Conservation (phyloP, 2,329 filamentous ascomycete genomes). For the Septoria linicola region DNA sequence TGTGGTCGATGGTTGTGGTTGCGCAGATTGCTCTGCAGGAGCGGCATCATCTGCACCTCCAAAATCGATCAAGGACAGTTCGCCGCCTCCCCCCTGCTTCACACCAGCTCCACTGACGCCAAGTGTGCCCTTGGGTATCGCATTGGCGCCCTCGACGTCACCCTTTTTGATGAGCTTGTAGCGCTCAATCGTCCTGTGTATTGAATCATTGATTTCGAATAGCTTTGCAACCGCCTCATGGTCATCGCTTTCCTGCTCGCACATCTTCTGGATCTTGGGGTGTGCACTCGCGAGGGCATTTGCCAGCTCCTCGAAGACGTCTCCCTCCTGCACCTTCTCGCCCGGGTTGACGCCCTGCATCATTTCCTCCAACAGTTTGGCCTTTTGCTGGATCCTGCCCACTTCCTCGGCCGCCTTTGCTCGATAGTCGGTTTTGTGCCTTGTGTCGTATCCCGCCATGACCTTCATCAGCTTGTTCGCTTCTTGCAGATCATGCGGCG, state of each 20-base stretch:
- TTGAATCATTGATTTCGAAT: conserved; percentile 97
- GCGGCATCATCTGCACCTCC: conserved; percentile 60
- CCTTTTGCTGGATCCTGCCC: conserved; percentile 92
- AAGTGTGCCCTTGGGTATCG: conserved; percentile 77
- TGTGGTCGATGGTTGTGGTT: conserved; percentile 42
- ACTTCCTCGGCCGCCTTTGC: conserved; percentile 97
- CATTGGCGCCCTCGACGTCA: conserved; percentile 77
- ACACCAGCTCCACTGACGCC: conserved; percentile 64
- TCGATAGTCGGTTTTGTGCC: conserved; percentile 94
- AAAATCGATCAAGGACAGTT: conserved; percentile 93
- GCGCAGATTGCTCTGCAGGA: conserved; percentile 18
- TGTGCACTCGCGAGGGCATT: conserved; percentile 87
- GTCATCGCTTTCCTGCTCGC: conserved; percentile 96
- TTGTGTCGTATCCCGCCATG: conserved; percentile 95
- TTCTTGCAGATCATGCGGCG: conserved; percentile 91
- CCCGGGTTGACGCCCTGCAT: conserved; percentile 79
- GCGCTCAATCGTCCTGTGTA: conserved; percentile 91
- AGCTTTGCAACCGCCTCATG: conserved; percentile 93
- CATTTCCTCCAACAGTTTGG: conserved; percentile 86
- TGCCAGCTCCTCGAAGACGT: conserved; percentile 79
- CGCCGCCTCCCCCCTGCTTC: conserved; percentile 66
- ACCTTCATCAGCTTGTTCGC: conserved; percentile 98
- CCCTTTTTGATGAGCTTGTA: conserved; percentile 97
- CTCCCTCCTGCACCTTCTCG: conserved; percentile 70
- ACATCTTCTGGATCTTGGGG: conserved; percentile 99